Evolutionary conservation across 768 basidiomycete genomes (phyloP).

Genomic region (Hygrophorus pudorinus): DNA sequence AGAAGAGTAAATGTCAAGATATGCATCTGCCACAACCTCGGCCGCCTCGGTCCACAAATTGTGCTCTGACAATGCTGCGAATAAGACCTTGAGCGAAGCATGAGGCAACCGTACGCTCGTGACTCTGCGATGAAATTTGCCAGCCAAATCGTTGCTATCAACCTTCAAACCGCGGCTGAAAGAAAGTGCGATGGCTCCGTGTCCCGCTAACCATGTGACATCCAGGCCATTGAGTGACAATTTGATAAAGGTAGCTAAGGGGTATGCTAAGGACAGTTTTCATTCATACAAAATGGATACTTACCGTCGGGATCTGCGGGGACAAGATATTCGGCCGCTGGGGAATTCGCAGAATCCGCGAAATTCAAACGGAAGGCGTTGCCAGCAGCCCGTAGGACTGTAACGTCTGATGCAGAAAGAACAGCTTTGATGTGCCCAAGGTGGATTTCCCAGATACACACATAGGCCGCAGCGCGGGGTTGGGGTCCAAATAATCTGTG

Average conservation of each 20-base stretch:
- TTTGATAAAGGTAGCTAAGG: slow-evolving; percentile 77
- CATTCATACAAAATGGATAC: slow-evolving; percentile 13
- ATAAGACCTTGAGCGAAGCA: slow-evolving; percentile 39
- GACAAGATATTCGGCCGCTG: slow-evolving; percentile 56
- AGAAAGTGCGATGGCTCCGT: slow-evolving; percentile 43
- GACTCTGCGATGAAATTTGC: slow-evolving; percentile 54
- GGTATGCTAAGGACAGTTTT: neutral
- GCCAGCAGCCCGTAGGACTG: slow-evolving; percentile 40
- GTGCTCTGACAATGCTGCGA: slow-evolving; percentile 27
- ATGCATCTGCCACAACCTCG: slow-evolving; percentile 38
- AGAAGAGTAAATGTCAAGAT: slow-evolving; percentile 61
- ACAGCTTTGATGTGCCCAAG: slow-evolving; percentile 53
- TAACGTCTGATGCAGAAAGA: slow-evolving; percentile 44
- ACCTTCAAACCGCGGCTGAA: slow-evolving; percentile 52
- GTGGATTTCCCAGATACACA: slow-evolving; percentile 90
- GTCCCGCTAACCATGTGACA: slow-evolving; percentile 41
- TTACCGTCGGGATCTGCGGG: slow-evolving; percentile 70
- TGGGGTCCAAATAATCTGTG: slow-evolving; percentile 86
- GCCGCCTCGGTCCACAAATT: slow-evolving; percentile 63
- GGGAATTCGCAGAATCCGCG: slow-evolving; percentile 69
- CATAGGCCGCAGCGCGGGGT: slow-evolving; percentile 75
- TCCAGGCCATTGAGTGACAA: slow-evolving; percentile 47
- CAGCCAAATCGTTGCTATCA: slow-evolving; percentile 69
- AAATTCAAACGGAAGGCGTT: slow-evolving; percentile 62
- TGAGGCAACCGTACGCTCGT: slow-evolving; percentile 49